These are phyloP conservation scores for Pseudogymnoascus sp. DNA, from an alignment of 2,329 filamentous ascomycete species.

Conservation along the genomic window DNA sequence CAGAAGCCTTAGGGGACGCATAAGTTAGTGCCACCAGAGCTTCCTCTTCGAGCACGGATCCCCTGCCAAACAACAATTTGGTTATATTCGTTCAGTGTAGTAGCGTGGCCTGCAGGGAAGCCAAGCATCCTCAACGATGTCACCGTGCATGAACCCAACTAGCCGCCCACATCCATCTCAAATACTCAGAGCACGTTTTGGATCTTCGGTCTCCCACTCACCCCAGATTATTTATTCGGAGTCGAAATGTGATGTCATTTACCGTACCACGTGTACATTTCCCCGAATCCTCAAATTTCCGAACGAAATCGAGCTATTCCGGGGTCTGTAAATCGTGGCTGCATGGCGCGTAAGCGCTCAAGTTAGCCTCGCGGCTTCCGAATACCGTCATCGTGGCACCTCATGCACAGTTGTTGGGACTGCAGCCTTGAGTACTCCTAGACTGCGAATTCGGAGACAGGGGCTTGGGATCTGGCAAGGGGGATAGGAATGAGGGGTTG, in stretches of 20 bases:
- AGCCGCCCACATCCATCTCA: neutral
- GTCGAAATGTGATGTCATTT: slow-evolving; percentile 5
- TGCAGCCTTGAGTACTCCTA: neutral
- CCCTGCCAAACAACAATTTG: neutral
- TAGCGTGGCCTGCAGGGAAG: neutral
- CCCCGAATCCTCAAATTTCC: neutral
- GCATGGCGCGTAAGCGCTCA: neutral
- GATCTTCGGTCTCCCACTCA: neutral
- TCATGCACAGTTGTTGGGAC: neutral
- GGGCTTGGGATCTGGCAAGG: neutral
- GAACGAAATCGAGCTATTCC: neutral
- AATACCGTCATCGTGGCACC: neutral
- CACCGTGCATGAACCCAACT: slow-evolving; percentile 1
- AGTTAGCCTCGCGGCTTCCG: neutral
- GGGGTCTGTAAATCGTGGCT: neutral
- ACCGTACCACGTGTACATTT: neutral
- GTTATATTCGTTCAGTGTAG: neutral
- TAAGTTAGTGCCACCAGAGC: neutral
- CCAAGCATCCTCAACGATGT: neutral
- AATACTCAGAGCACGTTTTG: neutral
- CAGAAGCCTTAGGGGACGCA: neutral
- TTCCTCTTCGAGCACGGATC: neutral
- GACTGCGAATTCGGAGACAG: neutral
- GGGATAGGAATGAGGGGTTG: neutral
- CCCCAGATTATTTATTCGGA: neutral